A percentile compares a stretch with the other conserved stretches of the same genome.
Conservation (phyloP, 805 yeast species). For the Cephaloascus fragrans region DNA sequence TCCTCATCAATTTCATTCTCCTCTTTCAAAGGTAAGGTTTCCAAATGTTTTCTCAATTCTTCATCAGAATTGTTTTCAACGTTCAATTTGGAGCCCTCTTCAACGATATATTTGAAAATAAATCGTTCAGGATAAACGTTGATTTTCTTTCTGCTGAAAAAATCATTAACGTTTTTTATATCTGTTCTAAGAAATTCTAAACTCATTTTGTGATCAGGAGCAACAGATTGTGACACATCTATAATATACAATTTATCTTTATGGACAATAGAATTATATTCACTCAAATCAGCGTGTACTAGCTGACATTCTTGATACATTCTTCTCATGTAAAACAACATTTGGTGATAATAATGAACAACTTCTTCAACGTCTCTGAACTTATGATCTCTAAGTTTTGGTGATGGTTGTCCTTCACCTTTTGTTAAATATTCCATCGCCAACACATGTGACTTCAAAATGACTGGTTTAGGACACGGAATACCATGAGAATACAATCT, state of each 20-base stretch:
- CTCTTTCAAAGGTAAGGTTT: conserved; percentile 46
- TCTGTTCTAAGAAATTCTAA: conserved; percentile 95
- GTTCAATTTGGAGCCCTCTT: conserved; percentile 24
- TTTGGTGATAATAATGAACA: conserved; percentile 59
- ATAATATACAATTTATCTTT: conserved; percentile 70
- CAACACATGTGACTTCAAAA: conserved; percentile 78
- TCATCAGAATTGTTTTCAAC: conserved; percentile 28
- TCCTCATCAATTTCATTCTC: conserved; percentile 46
- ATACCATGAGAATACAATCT: conserved; percentile 71
- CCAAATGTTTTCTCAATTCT: conserved; percentile 31
- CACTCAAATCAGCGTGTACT: conserved; percentile 95
- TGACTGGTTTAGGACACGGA: conserved; percentile 91
- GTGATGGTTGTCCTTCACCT: conserved; percentile 86
- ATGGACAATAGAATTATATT: conserved; percentile 87
- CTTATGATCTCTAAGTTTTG: conserved; percentile 77
- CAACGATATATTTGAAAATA: conserved; percentile 66
- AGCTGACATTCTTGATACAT: conserved; percentile 82
- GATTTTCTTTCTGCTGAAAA: conserved; percentile 63
- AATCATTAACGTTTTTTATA: conserved; percentile 89
- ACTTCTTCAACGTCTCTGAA: conserved; percentile 61
- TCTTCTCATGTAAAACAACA: conserved; percentile 77
- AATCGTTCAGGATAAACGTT: conserved; percentile 73
- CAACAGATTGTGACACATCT: conserved; percentile 96
- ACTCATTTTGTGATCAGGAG: conserved; percentile 96
- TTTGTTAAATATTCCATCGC: conserved; percentile 85